Evolutionary conservation across 2,329 filamentous ascomycete genomes (phyloP).

Genomic region (Fonsecaea monophora): DNA sequence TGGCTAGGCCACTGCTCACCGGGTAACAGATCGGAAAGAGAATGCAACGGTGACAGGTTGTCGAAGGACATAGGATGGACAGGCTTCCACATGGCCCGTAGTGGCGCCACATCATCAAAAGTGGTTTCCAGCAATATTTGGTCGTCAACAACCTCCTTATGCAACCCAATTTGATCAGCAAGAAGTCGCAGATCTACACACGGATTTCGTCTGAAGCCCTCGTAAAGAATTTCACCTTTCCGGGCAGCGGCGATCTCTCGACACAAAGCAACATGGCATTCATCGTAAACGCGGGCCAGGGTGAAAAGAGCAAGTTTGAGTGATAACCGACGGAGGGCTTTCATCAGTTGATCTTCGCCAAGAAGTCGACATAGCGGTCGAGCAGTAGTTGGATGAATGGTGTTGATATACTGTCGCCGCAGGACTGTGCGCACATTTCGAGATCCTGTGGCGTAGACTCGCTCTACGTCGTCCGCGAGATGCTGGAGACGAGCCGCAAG

Average conservation of each 20-base stretch:
- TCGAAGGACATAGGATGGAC: conserved; percentile 34
- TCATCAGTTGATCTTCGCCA: conserved; percentile 26
- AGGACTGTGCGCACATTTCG: conserved; percentile 33
- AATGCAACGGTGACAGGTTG: conserved; percentile 27
- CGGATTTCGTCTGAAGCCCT: conserved; percentile 23
- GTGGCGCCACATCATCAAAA: conserved; percentile 7
- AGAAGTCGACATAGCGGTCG: conserved; percentile 29
- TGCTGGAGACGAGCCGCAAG: conserved; percentile 24
- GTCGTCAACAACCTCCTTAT: conserved; percentile 21
- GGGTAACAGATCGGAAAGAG: conserved; percentile 31
- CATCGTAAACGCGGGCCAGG: conserved; percentile 36
- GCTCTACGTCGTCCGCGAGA: conserved; percentile 20
- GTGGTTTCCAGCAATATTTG: conserved; percentile 26
- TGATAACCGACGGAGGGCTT: conserved; percentile 23
- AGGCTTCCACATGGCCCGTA: conserved; percentile 25
- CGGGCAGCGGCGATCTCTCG: conserved; percentile 19
- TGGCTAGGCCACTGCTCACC: conserved; percentile 25
- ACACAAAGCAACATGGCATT: conserved; percentile 35
- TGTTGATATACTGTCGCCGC: conserved; percentile 30
- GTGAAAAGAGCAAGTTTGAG: conserved; percentile 29
- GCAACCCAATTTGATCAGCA: conserved; percentile 19
- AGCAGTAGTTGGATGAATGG: conserved; percentile 20
- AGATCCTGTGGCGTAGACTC: conserved; percentile 26
- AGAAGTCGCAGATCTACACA: conserved; percentile 29
- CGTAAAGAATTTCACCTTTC: conserved; percentile 23